Base-by-base conservation (phyloP, 2,329 filamentous ascomycete genomes). In the Conoideocrella luteorostrata region DNA sequence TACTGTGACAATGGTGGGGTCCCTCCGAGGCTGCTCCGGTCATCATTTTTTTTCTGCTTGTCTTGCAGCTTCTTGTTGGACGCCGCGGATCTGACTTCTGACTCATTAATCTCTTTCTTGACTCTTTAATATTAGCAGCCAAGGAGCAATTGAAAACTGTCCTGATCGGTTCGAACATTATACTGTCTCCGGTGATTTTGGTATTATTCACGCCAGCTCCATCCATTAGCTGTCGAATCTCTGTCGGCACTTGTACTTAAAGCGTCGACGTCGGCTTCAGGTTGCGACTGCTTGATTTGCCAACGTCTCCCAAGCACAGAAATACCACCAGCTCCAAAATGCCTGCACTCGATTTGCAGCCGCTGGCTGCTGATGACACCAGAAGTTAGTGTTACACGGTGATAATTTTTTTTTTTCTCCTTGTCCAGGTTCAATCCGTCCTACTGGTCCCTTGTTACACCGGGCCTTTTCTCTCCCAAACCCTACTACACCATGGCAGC, bases 351-450 rank as follows among this genome's bases (percentile, higher is more conserved):
- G 63, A 69, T 39, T 63, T 67, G 56, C 56, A 58, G 44, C 61
- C 66, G 43, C 61, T 68, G 47, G 61, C 62, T 47, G 65, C 69
- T 40, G 71, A 75, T 57, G 70, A 75, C 47, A 66, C 63, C 41
- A 60, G 65, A 63, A 59, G 64, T 67, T 40, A 65, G 64, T 63
- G 13, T 46, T 32, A 15, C 32, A 29, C 22, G 20, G 5, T 3
- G 26, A 3, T 13, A 2, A 11, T 18, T 39, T 13, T 13, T 28
- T 28, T 17, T 21, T 18, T 26, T 24, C 17, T n/a, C 36, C 12
- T 26, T 13, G 36, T 6, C 7, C 12, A 24, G n/a, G n/a, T n/a
- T n/a, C n/a, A 18, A 4, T 28, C 13, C 22, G 3, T n/a, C 36
- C n/a, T n/a, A n/a, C n/a, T n/a, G n/a, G n/a, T n/a, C n/a, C n/a